Base-by-base conservation (phyloP, 2,329 filamentous ascomycete genomes). In the Thielaviopsis populi region DNA sequence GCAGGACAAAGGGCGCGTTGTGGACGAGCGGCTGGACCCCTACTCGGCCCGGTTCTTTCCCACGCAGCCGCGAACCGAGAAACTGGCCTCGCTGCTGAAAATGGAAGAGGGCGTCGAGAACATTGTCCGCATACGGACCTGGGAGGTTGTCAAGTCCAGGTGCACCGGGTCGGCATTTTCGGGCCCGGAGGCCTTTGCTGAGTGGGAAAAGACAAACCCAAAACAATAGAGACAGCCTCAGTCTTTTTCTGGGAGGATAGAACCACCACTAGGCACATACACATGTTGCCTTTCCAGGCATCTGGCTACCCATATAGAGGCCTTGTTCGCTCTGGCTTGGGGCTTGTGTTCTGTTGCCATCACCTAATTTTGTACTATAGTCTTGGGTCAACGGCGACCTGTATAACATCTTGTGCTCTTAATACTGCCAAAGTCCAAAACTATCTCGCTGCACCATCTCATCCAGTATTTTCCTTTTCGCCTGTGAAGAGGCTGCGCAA, bases 11-110 rank as follows among this genome's bases (percentile, higher is more conserved):
- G 86, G 92, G 70, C 79, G 84, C 62, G 79, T 92, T 0, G 85
- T 97, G 3, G 83, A 97, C 72, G 94, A 97, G 75, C 79, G 94
- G 64, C 73, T 96, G 65, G 94, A 99, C 76, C 94, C 94, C 1
- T 99, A 99, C 72, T 91, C 88, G 10, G 87, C 79, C 6, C 79
- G 92, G 27, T 95, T 89, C 72, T 92, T 92, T 69, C 85, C 88
- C 0, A 76, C 79, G 61, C 91, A 97, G 75, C 80, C 88, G 15
- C 80, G 91, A 68, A 94, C 91, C 0, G 88, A 96, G 74, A 82
- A 81, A 59, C 73, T 99, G 66, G 91, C 90, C 10, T 80, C 79
- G 50, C 72, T 91, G 62, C 76, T 95, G 65, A 80, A 87, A 69
- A 87, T 88, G 71, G 89, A 95, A 75, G 81, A 83, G 70, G 82